A percentile compares a stretch with the other conserved stretches of the same genome.
phyloP scores from a whole-genome alignment of 768 basidiomycete species.

The Amanita exitialis region DNA sequence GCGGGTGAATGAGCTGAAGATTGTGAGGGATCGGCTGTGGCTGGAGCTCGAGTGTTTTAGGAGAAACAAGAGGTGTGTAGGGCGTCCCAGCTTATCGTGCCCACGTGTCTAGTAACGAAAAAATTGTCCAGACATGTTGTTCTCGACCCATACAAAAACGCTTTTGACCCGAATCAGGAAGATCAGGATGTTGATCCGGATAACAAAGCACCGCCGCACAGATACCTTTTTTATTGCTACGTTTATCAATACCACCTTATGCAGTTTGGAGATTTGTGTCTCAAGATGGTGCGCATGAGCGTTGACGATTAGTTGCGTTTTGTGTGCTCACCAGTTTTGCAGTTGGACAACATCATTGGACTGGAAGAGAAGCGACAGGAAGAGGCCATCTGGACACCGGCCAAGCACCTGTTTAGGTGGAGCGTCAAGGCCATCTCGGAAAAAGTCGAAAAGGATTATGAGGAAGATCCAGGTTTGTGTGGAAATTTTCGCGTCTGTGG shows the following conservation, averaged over 20 bases:
- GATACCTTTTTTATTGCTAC: slow-evolving; percentile 65
- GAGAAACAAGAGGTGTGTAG: slow-evolving; percentile 38
- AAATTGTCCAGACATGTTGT: slow-evolving; percentile 28
- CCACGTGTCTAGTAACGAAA: background rate
- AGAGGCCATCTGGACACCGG: slow-evolving; percentile 42
- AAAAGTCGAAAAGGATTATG: slow-evolving; percentile 36
- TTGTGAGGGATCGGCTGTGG: slow-evolving; percentile 25
- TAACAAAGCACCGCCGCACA: slow-evolving; percentile 45
- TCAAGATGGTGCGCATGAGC: slow-evolving; percentile 29
- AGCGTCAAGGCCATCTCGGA: slow-evolving; percentile 31
- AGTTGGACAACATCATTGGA: slow-evolving; percentile 49
- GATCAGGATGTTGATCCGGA: slow-evolving; percentile 12
- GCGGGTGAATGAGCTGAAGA: slow-evolving; percentile 26
- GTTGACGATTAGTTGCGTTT: background rate
- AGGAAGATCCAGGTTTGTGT: slow-evolving; percentile 59
- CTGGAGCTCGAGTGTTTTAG: slow-evolving; percentile 35
- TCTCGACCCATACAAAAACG: slow-evolving; percentile 50
- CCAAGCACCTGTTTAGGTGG: slow-evolving; percentile 24
- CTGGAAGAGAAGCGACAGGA: slow-evolving; percentile 37
- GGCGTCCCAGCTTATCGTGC: background rate
- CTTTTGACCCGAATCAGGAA: slow-evolving; percentile 25
- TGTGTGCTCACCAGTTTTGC: slow-evolving; percentile 12
- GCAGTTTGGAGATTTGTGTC: slow-evolving; percentile 24
- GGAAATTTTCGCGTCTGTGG: background rate
- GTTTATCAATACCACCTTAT: slow-evolving; percentile 56